Evolutionary conservation across 176 grass and related monocot genomes (phyloP).

Genomic region (Pontederia paniculata): DNA sequence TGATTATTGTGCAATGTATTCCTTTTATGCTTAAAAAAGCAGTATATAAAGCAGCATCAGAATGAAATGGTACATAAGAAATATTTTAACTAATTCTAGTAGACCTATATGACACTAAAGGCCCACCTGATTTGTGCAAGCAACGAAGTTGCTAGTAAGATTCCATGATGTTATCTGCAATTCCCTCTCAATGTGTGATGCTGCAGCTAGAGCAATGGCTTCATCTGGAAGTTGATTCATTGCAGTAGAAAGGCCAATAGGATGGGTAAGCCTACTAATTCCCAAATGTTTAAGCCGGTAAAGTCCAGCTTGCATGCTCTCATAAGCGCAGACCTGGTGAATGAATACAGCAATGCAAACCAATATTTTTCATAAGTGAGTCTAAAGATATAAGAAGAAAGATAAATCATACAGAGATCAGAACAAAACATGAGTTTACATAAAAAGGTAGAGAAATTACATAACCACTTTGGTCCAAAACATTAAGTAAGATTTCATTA

Average conservation of each 20-base stretch:
- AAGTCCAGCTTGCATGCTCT: constrained; percentile 89
- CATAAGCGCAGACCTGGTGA: constrained; percentile 73
- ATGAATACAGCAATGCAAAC: not conserved
- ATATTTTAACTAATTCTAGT: not conserved
- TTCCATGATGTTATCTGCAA: constrained; percentile 90
- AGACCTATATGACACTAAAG: constrained; percentile 5
- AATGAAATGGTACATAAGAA: constrained; percentile 7
- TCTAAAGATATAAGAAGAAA: constrained; percentile 1
- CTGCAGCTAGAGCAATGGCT: constrained; percentile 89
- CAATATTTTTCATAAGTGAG: not conserved
- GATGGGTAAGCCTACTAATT: constrained; percentile 61
- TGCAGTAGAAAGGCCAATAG: constrained; percentile 60
- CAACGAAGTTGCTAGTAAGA: constrained; percentile 90
- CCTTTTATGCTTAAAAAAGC: no score
- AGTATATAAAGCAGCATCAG: not conserved
- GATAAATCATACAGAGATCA: not conserved
- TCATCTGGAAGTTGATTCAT: constrained; percentile 90
- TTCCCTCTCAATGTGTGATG: constrained; percentile 86
- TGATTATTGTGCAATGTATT: no score
- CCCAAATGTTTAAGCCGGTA: constrained; percentile 78
- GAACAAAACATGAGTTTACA: no score
- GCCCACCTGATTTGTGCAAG: constrained; percentile 80
- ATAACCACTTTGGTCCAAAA: no score
- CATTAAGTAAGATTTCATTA: no score
- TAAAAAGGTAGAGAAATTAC: no score